Conservation (phyloP, 73 alveolate genomes). For the Blepharisma stoltei region DNA sequence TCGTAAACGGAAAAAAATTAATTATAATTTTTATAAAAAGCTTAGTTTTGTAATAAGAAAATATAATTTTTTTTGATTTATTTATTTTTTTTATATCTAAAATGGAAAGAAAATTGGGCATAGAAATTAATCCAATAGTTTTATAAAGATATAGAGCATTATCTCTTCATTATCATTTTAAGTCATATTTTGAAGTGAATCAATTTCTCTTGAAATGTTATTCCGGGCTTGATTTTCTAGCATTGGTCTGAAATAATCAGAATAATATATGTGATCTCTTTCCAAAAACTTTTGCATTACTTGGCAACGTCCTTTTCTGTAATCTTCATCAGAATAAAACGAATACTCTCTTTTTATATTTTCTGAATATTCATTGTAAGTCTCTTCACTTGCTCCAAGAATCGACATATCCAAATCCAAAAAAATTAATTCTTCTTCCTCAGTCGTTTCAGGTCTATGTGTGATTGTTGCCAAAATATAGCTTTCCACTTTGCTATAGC, state of each 20-base stretch:
- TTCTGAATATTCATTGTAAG: neutral
- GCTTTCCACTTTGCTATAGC: neutral
- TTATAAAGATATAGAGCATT: too few species aligned
- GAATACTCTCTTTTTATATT: neutral
- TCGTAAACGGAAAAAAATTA: too few species aligned
- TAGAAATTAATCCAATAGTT: too few species aligned
- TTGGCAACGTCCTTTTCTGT: neutral
- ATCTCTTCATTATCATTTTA: too few species aligned
- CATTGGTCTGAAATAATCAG: neutral
- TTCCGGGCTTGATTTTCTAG: too few species aligned
- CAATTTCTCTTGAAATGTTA: too few species aligned
- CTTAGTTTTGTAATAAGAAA: too few species aligned
- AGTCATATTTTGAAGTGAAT: too few species aligned
- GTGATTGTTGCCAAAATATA: neutral
- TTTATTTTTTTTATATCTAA: too few species aligned
- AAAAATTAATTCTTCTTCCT: neutral
- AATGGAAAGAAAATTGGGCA: too few species aligned
- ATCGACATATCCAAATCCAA: conserved; percentile 12
- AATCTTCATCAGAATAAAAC: neutral
- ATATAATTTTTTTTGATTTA: too few species aligned
- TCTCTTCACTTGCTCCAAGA: neutral
- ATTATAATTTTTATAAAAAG: too few species aligned
- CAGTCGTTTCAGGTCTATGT: neutral
- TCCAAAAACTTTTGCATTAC: neutral
- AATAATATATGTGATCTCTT: neutral